phyloP scores from a whole-genome alignment of 768 basidiomycete species.

The Cystobasidium ongulense region DNA sequence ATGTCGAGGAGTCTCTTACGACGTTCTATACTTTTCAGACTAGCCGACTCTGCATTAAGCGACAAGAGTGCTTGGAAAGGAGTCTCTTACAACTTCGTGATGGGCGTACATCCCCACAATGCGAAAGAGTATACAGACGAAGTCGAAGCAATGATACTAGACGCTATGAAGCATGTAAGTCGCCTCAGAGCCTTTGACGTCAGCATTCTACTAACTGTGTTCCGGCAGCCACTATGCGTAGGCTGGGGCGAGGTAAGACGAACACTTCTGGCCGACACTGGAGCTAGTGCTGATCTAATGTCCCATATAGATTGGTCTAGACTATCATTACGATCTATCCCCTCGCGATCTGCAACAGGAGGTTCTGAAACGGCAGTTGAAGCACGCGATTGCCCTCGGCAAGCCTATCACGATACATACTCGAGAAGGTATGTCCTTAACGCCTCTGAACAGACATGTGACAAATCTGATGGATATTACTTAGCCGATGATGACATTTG shows the following conservation, averaged over 20 bases:
- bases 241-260: constrained; percentile 83
- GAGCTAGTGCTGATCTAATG: neutral
- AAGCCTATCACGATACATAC: constrained; percentile 83
- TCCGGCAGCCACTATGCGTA: constrained; percentile 72
- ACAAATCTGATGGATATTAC: neutral
- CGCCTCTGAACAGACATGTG: neutral
- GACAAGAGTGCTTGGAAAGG: constrained; percentile 23
- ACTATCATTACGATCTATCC: constrained; percentile 55
- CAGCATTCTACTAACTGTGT: too few species aligned
- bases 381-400: constrained; percentile 57
- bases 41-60: constrained; percentile 32
- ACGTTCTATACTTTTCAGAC: constrained; percentile 42
- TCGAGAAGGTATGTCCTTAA: constrained; percentile 45
- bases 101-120: constrained; percentile 52
- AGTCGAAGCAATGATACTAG: constrained; percentile 63
- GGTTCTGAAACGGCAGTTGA: constrained; percentile 62
- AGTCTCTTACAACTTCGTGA: constrained; percentile 30
- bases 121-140: constrained; percentile 61
- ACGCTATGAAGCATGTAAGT: constrained; percentile 31
- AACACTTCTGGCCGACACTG: constrained; percentile 52
- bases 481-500: constrained; percentile 79
- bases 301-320: constrained; percentile 23
- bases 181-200: too few species aligned
- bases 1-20: constrained; percentile 58
- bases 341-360: constrained; percentile 61